Percentiles rank a stretch among this genome's conserved stretches.
Evolutionary conservation across 2,329 filamentous ascomycete species (phyloP).

Genomic region (Claviceps sp.): DNA sequence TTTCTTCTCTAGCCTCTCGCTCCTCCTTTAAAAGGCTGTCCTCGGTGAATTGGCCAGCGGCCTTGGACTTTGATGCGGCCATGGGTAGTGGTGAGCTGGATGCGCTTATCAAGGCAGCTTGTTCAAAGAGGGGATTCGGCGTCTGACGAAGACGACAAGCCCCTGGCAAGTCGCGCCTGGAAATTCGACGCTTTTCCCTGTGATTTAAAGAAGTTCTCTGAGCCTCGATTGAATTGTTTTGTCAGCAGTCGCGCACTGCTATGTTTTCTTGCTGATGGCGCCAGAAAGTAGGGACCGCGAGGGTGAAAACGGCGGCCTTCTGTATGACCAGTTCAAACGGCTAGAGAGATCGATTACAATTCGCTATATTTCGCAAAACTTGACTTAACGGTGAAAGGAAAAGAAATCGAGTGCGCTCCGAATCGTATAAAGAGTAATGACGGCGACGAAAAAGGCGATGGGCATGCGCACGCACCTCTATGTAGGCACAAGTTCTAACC

Average conservation of each 20-base stretch:
- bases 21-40: conserved; percentile 24
- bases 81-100: conserved; percentile 24
- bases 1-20: conserved; percentile 19
- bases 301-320: no score
- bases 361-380: no score
- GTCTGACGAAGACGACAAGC: conserved; percentile 17
- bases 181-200: neutral
- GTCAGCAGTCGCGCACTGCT: neutral
- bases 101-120: conserved; percentile 19
- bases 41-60: conserved; percentile 9
- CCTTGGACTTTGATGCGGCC: conserved; percentile 9
- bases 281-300: no score
- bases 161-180: conserved; percentile 12
- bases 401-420: no score
- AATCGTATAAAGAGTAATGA: neutral
- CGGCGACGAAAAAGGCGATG: neutral
- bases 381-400: no score
- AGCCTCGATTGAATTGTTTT: neutral
- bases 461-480: neutral
- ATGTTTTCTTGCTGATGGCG: no score
- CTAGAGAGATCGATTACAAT: no score
- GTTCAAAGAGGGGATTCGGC: conserved; percentile 18
- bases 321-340: no score
- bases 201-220: neutral
- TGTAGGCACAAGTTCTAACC: neutral